phyloP scores from a whole-genome alignment of 176 grass and related monocot genomes.

The Triticum dicoccoides region DNA sequence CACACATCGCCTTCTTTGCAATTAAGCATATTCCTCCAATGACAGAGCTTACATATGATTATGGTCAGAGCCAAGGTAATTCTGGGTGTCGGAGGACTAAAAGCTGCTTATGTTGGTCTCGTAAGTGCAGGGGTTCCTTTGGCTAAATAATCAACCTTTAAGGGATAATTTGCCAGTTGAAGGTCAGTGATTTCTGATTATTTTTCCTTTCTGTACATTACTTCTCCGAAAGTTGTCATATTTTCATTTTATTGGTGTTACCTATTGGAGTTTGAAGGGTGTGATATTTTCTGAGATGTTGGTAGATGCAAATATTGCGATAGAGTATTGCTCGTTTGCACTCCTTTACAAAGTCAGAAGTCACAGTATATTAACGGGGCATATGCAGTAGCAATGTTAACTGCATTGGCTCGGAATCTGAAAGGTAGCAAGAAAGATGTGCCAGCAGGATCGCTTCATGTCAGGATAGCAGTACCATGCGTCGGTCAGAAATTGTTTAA shows the following conservation, averaged over 20 bases:
- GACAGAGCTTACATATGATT: slow-evolving; percentile 91
- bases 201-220: background rate
- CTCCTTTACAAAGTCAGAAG: background rate
- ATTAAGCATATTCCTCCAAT: slow-evolving; percentile 85
- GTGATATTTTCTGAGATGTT: slow-evolving; percentile 8
- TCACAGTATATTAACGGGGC: background rate
- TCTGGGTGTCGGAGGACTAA: slow-evolving; percentile 31
- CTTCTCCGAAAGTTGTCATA: background rate
- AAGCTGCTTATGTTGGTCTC: slow-evolving; percentile 62
- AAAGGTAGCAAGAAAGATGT: background rate
- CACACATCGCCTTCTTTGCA: slow-evolving; percentile 82
- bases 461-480: background rate
- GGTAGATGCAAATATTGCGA: background rate
- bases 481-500: background rate
- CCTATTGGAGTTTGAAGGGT: background rate
- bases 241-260: background rate
- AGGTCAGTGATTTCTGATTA: slow-evolving; percentile 32
- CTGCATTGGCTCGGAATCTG: background rate
- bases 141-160: slow-evolving; percentile 31
- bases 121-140: slow-evolving; percentile 72
- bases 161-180: background rate
- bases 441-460: background rate
- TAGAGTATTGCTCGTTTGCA: background rate
- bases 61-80: slow-evolving; percentile 55
- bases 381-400: background rate